Percentiles rank a stretch among this genome's conserved stretches.
Conservation (phyloP, 73 alveolate species). For the Blepharisma stoltei region DNA sequence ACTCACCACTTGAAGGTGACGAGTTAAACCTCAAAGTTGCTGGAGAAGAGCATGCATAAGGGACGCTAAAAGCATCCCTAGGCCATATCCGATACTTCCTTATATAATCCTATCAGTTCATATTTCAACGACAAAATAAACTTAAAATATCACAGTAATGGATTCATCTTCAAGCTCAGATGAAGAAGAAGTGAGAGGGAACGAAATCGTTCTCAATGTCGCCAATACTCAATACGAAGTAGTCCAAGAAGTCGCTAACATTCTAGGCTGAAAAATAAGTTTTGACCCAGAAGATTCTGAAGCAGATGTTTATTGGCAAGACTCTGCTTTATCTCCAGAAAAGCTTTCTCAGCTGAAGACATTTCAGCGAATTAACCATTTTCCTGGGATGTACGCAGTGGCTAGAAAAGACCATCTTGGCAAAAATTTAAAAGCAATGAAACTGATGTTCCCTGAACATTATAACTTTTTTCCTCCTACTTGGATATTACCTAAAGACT, state of each 20-base stretch:
- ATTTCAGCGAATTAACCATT: constrained; percentile 65
- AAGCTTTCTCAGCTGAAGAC: constrained; percentile 19
- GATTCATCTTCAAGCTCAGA: too few species aligned
- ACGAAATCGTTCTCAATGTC: constrained; percentile 9
- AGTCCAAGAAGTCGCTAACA: constrained; percentile 1
- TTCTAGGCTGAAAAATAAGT: constrained; percentile 2
- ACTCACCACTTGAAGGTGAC: too few species aligned
- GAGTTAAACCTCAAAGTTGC: too few species aligned
- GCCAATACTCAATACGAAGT: constrained; percentile 29
- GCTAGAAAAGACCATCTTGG: constrained; percentile 67
- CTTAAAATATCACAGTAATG: too few species aligned
- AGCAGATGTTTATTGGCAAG: neutral
- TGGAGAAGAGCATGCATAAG: too few species aligned
- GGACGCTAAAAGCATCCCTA: too few species aligned
- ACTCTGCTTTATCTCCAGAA: constrained; percentile 8
- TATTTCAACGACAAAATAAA: too few species aligned
- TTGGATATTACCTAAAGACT: constrained; percentile 44
- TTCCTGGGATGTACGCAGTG: constrained; percentile 69
- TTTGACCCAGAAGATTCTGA: constrained; percentile 23
- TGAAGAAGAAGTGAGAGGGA: neutral
- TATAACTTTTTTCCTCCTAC: constrained; percentile 84
- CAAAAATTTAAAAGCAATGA: constrained; percentile 58
- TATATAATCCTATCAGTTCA: too few species aligned
- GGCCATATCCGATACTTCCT: too few species aligned
- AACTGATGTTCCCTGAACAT: constrained; percentile 67